These are phyloP conservation scores for Fusarium papillatum DNA, from an alignment of 2,329 filamentous ascomycete species.

Conservation along the genomic window DNA sequence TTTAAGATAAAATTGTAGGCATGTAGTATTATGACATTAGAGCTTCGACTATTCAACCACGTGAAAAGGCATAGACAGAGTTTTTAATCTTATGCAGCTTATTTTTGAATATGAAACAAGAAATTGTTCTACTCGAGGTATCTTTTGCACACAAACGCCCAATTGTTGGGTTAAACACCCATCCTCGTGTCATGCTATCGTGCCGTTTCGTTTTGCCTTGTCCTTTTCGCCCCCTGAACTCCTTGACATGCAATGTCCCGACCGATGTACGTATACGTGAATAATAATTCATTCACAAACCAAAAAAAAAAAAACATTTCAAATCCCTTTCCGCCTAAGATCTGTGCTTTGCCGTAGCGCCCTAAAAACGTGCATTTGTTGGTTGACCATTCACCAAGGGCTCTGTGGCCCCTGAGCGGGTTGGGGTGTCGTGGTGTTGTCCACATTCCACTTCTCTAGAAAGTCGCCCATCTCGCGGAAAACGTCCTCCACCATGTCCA, in stretches of 20 bases:
- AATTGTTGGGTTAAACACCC: slow-evolving; percentile 15
- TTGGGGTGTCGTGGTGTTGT: slow-evolving; percentile 34
- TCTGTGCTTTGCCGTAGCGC: neutral
- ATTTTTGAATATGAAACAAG: slow-evolving; percentile 17
- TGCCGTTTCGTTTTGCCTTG: slow-evolving; percentile 20
- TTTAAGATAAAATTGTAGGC: neutral
- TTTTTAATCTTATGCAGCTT: neutral
- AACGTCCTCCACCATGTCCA: slow-evolving; percentile 53
- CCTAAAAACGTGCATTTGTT: neutral
- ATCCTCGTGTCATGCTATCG: slow-evolving; percentile 2
- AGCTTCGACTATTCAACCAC: slow-evolving; percentile 3
- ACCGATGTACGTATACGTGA: slow-evolving; percentile 1
- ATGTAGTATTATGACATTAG: neutral
- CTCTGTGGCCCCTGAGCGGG: slow-evolving; percentile 40
- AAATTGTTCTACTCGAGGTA: slow-evolving; percentile 24
- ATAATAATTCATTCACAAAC: slow-evolving; percentile 2
- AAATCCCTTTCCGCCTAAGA: neutral
- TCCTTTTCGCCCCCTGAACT: slow-evolving; percentile 18
- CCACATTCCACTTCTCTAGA: slow-evolving; percentile 51
- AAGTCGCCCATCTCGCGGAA: slow-evolving; percentile 53
- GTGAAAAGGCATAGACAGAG: neutral
- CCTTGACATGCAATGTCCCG: slow-evolving; percentile 11
- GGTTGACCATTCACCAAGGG: slow-evolving; percentile 40
- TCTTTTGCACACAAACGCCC: slow-evolving; percentile 31
- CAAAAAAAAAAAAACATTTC: neutral